Conservation (phyloP, 768 basidiomycete species). For the Sutorius australiensis region DNA sequence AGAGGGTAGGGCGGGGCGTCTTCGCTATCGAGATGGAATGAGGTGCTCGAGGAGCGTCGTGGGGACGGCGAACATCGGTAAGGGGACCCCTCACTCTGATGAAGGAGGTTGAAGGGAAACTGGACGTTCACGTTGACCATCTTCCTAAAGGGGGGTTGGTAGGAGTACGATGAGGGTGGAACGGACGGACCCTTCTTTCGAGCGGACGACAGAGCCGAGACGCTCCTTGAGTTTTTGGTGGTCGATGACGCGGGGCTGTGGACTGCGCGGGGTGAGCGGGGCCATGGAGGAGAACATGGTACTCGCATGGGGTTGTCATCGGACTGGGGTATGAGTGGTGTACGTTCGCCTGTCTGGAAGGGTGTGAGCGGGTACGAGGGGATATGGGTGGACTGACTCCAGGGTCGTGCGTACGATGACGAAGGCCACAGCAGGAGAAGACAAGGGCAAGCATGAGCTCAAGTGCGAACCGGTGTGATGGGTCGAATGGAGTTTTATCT, state of each 20-base stretch:
- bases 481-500: neutral
- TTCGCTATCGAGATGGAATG: conserved; percentile 20
- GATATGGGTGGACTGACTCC: conserved; percentile 10
- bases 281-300: neutral
- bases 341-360: conserved; percentile 18
- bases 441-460: conserved; percentile 27
- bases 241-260: conserved; percentile 38
- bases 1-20: conserved; percentile 11
- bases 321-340: conserved; percentile 28
- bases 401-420: conserved; percentile 15
- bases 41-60: conserved; percentile 16
- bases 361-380: neutral
- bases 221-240: conserved; percentile 50
- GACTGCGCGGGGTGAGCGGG: conserved; percentile 12
- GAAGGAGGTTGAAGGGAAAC: conserved; percentile 57
- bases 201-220: conserved; percentile 52
- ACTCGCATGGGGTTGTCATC: conserved; percentile 27
- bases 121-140: conserved; percentile 67
- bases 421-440: conserved; percentile 28
- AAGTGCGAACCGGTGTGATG: neutral
- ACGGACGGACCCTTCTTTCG: conserved; percentile 53
- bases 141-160: conserved; percentile 40
- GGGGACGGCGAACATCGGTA: conserved; percentile 27
- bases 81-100: conserved; percentile 21
- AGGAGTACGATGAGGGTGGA: neutral